Conservation (phyloP, 2,329 filamentous ascomycete species). For the Aspergillus melleus region DNA sequence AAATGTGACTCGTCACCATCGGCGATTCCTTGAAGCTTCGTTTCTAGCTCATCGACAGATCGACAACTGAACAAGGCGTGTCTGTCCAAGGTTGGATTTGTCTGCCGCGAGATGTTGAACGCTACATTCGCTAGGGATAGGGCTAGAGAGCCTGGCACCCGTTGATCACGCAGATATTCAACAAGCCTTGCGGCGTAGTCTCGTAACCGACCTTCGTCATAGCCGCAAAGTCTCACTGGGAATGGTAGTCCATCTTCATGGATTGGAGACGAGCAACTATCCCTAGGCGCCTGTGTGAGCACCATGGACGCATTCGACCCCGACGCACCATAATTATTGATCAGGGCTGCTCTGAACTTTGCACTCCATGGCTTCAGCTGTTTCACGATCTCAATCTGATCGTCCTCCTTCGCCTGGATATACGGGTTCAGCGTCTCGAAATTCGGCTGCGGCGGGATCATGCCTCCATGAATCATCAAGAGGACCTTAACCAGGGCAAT, state of each 20-base stretch:
- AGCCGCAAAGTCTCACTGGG: constrained; percentile 17
- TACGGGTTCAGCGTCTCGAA: constrained; percentile 24
- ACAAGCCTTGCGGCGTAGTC: constrained; percentile 8
- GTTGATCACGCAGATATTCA: constrained; percentile 1
- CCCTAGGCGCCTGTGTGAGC: constrained; percentile 16
- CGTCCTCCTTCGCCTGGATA: constrained; percentile 15
- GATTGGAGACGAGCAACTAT: neutral
- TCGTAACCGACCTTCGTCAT: constrained; percentile 12
- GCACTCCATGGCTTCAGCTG: constrained; percentile 15
- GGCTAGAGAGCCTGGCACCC: neutral
- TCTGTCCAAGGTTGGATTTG: constrained; percentile 14
- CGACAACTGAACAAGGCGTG: constrained; percentile 13
- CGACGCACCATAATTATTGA: constrained; percentile 34
- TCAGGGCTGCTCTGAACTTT: constrained; percentile 18
- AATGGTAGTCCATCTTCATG: constrained; percentile 2
- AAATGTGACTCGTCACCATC: constrained; percentile 3
- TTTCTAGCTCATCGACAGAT: constrained; percentile 13
- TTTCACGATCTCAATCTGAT: constrained; percentile 19
- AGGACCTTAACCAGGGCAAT: constrained; percentile 31
- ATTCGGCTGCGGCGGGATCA: constrained; percentile 28
- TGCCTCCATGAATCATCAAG: constrained; percentile 29
- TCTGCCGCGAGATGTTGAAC: constrained; percentile 18
- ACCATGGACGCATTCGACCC: constrained; percentile 32
- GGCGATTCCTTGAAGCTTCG: neutral
- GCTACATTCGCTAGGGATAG: constrained; percentile 15